Evolutionary conservation across 2,329 filamentous ascomycete species (phyloP).

Genomic region (Botrytis cinerea): DNA sequence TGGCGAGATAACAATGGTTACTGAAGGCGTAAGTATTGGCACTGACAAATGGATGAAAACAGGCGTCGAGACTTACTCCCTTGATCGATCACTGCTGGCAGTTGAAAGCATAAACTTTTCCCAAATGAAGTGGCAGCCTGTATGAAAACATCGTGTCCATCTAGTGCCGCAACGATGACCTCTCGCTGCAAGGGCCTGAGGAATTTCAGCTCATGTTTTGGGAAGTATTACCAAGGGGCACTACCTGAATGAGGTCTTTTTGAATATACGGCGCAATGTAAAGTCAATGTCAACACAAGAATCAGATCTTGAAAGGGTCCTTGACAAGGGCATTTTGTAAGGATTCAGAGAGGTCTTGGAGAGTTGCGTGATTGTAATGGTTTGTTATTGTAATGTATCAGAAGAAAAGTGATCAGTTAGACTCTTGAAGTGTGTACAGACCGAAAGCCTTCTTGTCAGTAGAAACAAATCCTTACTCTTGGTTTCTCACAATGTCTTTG

Average conservation of each 20-base stretch:
- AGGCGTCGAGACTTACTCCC: slow-evolving; percentile 63
- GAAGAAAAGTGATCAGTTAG: neutral
- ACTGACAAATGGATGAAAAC: neutral
- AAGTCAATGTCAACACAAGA: slow-evolving; percentile 70
- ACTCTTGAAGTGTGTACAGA: neutral
- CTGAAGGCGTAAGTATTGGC: slow-evolving; percentile 46
- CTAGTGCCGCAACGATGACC: slow-evolving; percentile 78
- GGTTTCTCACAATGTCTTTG: neutral
- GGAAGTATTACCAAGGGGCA: neutral
- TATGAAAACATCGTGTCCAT: slow-evolving; percentile 87
- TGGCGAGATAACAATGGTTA: slow-evolving; percentile 89
- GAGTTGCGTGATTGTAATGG: neutral
- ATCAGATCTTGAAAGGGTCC: slow-evolving; percentile 48
- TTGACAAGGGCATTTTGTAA: slow-evolving; percentile 43
- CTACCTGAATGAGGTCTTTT: slow-evolving; percentile 72
- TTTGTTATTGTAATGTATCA: neutral
- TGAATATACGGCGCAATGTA: slow-evolving; percentile 71
- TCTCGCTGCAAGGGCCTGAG: slow-evolving; percentile 79
- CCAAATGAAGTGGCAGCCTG: slow-evolving; percentile 91
- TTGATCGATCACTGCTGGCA: slow-evolving; percentile 83
- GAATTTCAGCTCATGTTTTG: slow-evolving; percentile 24
- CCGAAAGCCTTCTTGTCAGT: neutral
- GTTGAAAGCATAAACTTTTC: slow-evolving; percentile 90
- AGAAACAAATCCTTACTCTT: neutral
- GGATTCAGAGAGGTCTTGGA: neutral